A percentile compares a stretch with the other conserved stretches of the same genome.
These are phyloP conservation scores for Salvia sclarea DNA, from an alignment of 305 asterid genomes.

Conservation along the genomic window DNA sequence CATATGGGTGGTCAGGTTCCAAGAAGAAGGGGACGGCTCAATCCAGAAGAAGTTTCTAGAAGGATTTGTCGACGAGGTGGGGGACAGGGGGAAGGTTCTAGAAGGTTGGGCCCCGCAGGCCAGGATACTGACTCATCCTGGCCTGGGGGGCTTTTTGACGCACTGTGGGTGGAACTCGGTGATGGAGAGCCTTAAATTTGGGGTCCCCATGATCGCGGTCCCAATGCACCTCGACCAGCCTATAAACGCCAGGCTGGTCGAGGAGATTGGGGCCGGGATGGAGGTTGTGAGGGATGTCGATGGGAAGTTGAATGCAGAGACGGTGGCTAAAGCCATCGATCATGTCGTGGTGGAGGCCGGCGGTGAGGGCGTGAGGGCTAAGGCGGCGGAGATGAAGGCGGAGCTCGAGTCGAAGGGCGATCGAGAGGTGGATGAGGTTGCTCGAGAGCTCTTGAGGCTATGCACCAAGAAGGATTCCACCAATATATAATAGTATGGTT, in stretches of 20 bases:
- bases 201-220: conserved; percentile 36
- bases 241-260: conserved; percentile 41
- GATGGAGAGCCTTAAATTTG: conserved; percentile 33
- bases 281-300: conserved; percentile 35
- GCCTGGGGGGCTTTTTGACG: conserved; percentile 35
- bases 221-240: conserved; percentile 46
- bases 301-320: conserved; percentile 21
- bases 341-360: too few species aligned
- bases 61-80: conserved; percentile 29
- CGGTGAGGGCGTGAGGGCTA: too few species aligned
- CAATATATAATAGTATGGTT: too few species aligned
- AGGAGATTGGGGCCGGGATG: conserved; percentile 34
- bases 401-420: too few species aligned
- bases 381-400: too few species aligned
- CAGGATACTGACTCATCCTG: conserved; percentile 30
- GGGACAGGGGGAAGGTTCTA: conserved; percentile 28
- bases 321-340: too few species aligned
- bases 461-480: too few species aligned
- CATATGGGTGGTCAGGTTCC: conserved; percentile 45
- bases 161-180: conserved; percentile 43
- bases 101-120: conserved; percentile 44
- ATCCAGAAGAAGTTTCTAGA: conserved; percentile 27
- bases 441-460: too few species aligned
- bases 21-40: conserved; percentile 20
- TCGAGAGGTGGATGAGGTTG: too few species aligned